Percentiles rank a stretch among this genome's conserved stretches.
These are phyloP conservation scores for Didymella exigua DNA, from an alignment of 2,329 filamentous ascomycete species.

Conservation along the genomic window DNA sequence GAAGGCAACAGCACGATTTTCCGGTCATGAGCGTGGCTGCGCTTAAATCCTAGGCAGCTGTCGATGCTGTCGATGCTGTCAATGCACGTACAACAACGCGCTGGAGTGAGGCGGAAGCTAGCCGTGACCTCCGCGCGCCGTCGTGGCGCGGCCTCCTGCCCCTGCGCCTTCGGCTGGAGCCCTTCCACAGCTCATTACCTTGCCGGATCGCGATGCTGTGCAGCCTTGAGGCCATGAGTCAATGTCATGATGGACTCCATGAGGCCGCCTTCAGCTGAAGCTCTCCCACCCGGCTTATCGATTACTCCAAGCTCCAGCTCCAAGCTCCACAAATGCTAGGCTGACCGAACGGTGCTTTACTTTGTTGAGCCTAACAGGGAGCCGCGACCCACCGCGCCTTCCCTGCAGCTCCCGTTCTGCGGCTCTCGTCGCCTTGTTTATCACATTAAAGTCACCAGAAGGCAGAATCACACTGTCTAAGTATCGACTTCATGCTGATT, in stretches of 20 bases:
- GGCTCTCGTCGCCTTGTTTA: background rate
- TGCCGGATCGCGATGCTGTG: constrained; percentile 9
- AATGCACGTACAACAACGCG: too few relatives aligned
- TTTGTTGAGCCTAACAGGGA: constrained; percentile 21
- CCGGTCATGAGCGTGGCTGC: constrained; percentile 31
- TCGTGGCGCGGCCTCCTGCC: constrained; percentile 12
- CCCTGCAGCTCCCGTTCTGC: constrained; percentile 32
- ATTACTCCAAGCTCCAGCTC: constrained; percentile 15
- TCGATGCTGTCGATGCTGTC: too few relatives aligned
- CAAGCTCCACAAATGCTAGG: constrained; percentile 25
- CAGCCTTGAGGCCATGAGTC: constrained; percentile 1
- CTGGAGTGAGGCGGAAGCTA: constrained; percentile 35
- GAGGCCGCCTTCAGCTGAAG: constrained; percentile 12
- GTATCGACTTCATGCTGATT: background rate
- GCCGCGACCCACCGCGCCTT: constrained; percentile 27
- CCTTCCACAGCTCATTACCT: constrained; percentile 8
- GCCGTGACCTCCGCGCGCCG: constrained; percentile 16
- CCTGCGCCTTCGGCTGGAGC: constrained; percentile 15
- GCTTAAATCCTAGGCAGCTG: constrained; percentile 28
- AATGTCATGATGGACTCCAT: constrained; percentile 2
- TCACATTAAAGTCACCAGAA: background rate
- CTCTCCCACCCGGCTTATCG: constrained; percentile 14
- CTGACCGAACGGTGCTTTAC: constrained; percentile 24
- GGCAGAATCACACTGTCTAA: background rate
- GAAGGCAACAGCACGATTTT: background rate